Conservation (phyloP, 257 asterid species). For the Nicotiana noctiflora region DNA sequence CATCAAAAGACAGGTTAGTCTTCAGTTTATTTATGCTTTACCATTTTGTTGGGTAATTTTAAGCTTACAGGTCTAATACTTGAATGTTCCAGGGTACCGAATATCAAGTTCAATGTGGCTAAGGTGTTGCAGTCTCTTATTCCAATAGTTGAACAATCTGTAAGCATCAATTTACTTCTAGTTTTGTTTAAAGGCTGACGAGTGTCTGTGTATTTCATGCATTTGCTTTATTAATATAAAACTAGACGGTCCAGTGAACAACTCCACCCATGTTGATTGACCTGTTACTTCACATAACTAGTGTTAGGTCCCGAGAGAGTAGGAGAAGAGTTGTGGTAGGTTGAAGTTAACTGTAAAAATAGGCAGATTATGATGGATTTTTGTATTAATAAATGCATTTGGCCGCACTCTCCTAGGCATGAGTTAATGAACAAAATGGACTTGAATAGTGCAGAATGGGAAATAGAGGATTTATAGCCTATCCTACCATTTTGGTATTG, state of each 20-base stretch:
- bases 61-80: constrained; percentile 4
- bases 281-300: neutral
- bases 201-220: neutral
- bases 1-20: constrained; percentile 78
- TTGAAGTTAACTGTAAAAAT: neutral
- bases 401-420: neutral
- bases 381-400: neutral
- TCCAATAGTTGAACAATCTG: constrained; percentile 79
- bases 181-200: neutral
- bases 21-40: constrained; percentile 2
- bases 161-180: constrained; percentile 26
- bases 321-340: neutral
- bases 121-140: constrained; percentile 83
- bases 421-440: neutral
- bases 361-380: neutral
- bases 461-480: neutral
- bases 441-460: neutral
- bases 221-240: neutral
- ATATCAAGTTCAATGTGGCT: constrained; percentile 87
- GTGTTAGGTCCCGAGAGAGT: neutral
- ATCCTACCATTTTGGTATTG: neutral
- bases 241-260: neutral
- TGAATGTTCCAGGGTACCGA: constrained; percentile 67
- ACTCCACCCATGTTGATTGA: neutral
- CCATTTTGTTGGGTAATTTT: constrained; percentile 6